Percentiles rank a stretch among this genome's conserved stretches.
Evolutionary conservation across 2,329 filamentous ascomycete species (phyloP).

Genomic region (Xylaria sp.): DNA sequence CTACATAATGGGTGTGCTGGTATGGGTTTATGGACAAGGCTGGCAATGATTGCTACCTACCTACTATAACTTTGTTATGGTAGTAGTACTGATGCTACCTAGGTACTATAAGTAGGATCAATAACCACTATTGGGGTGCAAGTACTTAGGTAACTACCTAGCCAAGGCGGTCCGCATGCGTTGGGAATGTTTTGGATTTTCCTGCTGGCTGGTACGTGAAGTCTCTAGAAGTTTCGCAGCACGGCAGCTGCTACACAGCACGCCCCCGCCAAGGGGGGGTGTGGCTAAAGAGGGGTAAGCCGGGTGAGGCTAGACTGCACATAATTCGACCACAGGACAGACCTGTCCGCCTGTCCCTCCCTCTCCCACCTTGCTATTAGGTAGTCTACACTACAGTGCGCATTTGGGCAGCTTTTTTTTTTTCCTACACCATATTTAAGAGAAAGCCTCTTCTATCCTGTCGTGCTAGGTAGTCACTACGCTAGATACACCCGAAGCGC

Average conservation of each 20-base stretch:
- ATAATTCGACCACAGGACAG: slow-evolving; percentile 28
- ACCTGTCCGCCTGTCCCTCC: slow-evolving; percentile 24
- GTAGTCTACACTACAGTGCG: slow-evolving; percentile 37
- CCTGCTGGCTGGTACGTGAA: slow-evolving; percentile 38
- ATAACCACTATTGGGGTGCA: neutral
- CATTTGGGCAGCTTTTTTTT: slow-evolving; percentile 47
- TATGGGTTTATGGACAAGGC: slow-evolving; percentile 14
- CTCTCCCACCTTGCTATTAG: slow-evolving; percentile 37
- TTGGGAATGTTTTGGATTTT: slow-evolving; percentile 18
- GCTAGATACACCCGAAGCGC: slow-evolving; percentile 1
- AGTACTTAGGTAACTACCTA: neutral
- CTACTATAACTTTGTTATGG: too few species aligned
- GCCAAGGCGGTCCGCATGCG: slow-evolving; percentile 21
- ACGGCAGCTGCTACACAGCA: neutral
- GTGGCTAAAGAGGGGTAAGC: slow-evolving; percentile 42
- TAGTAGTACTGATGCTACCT: too few species aligned
- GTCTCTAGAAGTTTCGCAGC: slow-evolving; percentile 46
- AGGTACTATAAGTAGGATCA: too few species aligned
- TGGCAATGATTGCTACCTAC: neutral
- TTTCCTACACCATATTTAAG: slow-evolving; percentile 23
- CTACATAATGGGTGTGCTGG: too few species aligned
- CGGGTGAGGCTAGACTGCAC: slow-evolving; percentile 36
- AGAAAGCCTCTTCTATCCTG: slow-evolving; percentile 24
- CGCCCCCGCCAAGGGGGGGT: slow-evolving; percentile 36
- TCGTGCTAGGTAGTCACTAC: slow-evolving; percentile 12